Evolutionary conservation across 1,284 basidiomycete genomes (phyloP).

Genomic region (Boletus semigastroideus): DNA sequence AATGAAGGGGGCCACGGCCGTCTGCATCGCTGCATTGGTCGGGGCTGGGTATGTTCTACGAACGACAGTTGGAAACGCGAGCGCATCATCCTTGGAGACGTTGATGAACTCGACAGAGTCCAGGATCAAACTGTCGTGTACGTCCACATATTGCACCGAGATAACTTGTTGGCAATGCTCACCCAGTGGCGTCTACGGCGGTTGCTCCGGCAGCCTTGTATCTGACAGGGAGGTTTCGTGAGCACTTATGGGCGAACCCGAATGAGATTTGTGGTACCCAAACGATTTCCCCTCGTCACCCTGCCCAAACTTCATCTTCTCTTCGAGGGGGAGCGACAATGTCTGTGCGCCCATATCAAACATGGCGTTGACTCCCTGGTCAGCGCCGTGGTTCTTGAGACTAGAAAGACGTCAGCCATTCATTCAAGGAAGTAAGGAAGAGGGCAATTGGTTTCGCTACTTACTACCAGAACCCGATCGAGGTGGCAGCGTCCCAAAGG

Average conservation of each 20-base stretch:
- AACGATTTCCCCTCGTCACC: slow-evolving; percentile 62
- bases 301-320: slow-evolving; percentile 66
- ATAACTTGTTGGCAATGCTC: not conserved
- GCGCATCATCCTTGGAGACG: slow-evolving; percentile 62
- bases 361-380: slow-evolving; percentile 53
- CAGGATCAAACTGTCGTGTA: slow-evolving; percentile 11
- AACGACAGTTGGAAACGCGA: slow-evolving; percentile 52
- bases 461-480: slow-evolving; percentile 57
- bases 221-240: slow-evolving; percentile 33
- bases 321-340: slow-evolving; percentile 56
- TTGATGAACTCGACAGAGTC: slow-evolving; percentile 70
- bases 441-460: slow-evolving; percentile 18
- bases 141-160: no score
- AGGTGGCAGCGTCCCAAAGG: slow-evolving; percentile 52
- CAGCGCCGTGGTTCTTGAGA: slow-evolving; percentile 60
- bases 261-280: slow-evolving; percentile 39
- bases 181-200: slow-evolving; percentile 63
- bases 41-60: slow-evolving; percentile 56
- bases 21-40: slow-evolving; percentile 50
- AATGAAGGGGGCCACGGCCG: slow-evolving; percentile 54
- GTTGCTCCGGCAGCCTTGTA: slow-evolving; percentile 66
- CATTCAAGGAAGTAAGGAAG: not conserved
- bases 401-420: slow-evolving; percentile 30
- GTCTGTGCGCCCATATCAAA: slow-evolving; percentile 60
- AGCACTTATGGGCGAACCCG: not conserved